phyloP scores from a whole-genome alignment of 192 early-diverging fungal genomes.

The Pilobolus umbonatus region DNA sequence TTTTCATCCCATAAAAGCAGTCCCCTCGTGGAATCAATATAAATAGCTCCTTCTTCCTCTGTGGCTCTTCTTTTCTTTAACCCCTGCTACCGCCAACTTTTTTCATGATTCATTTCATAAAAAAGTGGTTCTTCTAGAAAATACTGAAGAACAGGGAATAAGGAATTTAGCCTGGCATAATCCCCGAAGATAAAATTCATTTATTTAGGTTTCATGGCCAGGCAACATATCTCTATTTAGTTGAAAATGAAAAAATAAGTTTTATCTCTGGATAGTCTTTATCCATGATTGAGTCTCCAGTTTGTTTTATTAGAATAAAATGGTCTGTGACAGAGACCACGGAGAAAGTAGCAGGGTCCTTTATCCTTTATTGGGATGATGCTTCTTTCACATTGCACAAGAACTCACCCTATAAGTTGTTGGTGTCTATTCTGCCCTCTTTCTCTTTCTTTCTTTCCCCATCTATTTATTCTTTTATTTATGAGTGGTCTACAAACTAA shows the following conservation, averaged over 20 bases:
- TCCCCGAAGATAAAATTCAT: slow-evolving; percentile 14
- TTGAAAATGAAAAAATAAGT: slow-evolving; percentile 2
- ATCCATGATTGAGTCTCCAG: too few species aligned
- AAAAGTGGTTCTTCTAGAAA: slow-evolving; percentile 17
- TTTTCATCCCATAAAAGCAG: background rate
- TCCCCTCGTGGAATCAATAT: too few species aligned
- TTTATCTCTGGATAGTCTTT: too few species aligned
- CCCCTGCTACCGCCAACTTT: slow-evolving; percentile 15
- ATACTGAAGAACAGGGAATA: slow-evolving; percentile 13
- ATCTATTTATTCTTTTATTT: background rate
- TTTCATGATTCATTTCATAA: background rate
- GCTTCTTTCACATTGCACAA: background rate
- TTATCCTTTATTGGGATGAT: background rate
- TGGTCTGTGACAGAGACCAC: background rate
- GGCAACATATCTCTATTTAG: slow-evolving; percentile 2
- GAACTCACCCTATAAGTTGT: background rate
- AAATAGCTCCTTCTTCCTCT: background rate
- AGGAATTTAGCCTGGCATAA: slow-evolving; percentile 2
- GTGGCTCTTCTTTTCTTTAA: background rate
- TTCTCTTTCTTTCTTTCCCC: slow-evolving; percentile 1
- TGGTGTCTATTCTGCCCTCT: background rate
- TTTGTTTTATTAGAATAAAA: background rate
- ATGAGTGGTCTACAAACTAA: slow-evolving; percentile 2
- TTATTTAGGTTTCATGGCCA: slow-evolving; percentile 13
- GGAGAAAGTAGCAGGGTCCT: background rate